Base-by-base conservation (phyloP, 345 rosid genomes). In the Melaleuca alternifolia region DNA sequence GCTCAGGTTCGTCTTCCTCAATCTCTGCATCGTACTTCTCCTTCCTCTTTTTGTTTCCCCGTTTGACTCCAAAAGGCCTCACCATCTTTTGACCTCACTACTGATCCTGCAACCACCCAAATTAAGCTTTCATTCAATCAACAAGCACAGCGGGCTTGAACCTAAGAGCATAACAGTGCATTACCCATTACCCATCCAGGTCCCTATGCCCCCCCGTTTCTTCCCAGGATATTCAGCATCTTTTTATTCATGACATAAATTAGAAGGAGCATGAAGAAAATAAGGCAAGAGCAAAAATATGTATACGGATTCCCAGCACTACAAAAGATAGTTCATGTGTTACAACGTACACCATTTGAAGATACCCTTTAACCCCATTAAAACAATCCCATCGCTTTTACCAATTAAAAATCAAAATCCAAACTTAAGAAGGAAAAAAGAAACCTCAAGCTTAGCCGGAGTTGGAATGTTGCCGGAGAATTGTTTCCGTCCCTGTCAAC, bases 1-100 rank as follows among this genome's bases (percentile, higher is more conserved):
- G 76, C 30, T 54, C 84, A 30, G 81, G 83, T 18, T 91, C 90
- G 41, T 87, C 90, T 85, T 91, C 96, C 51, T 87, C 92, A 81
- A 83, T 93, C 28, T 94, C 93, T 54, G 81, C 90, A 86, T 92
- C 93, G 85, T 92, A 95, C 83, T 89, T 93, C 88, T 94, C 95
- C 57, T 62, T 94, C 89, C 92, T 93, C 94, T 93, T 94, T 87
- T 92, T 89, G 92, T 93, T 96, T 83, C 92, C 87, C 89, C 94
- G 94, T 84, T 95, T 95, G 30, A 92, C 83, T 77, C 90, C 93
- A 85, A 90, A 95, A 5, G 93, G 92, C 92, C 97, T 84, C 89
- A 93, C 97, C 98, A 96, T 96, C 76, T 89, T 88, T 86, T 65
- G 7, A 85, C 10, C 85, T 20, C 85, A 50, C 50, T 71, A 71